phyloP scores from a whole-genome alignment of 257 asterid genomes.

The Solanum peruvianum region DNA sequence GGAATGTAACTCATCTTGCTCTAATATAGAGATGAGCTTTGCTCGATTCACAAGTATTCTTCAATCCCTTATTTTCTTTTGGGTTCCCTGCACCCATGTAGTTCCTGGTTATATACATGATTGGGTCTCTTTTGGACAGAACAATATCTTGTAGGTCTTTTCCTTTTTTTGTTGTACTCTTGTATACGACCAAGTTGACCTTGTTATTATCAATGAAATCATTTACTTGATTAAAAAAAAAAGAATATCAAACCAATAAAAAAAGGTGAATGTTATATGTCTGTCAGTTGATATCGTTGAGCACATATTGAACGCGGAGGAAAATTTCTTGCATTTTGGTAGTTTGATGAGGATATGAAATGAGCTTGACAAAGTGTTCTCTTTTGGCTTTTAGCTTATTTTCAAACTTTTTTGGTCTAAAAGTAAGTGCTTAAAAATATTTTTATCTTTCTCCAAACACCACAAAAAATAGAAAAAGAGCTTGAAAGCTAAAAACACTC shows the following conservation, averaged over 20 bases:
- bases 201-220: not conserved
- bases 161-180: not conserved
- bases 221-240: not conserved
- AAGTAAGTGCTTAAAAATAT: not conserved
- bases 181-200: no score
- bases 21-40: not conserved
- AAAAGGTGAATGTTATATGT: not conserved
- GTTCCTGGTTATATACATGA: not conserved
- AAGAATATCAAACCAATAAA: not conserved
- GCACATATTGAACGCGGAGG: not conserved
- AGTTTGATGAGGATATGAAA: not conserved
- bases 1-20: not conserved
- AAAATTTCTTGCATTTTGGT: not conserved
- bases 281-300: not conserved
- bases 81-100: not conserved
- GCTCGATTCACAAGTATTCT: not conserved
- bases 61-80: not conserved
- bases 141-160: not conserved
- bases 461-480: not conserved
- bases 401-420: not conserved
- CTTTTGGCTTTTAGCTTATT: not conserved
- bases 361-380: not conserved
- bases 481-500: not conserved
- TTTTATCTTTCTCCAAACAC: not conserved
- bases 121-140: not conserved